phyloP scores from a whole-genome alignment of 1,284 basidiomycete species.

The Afroboletus lepidellus region DNA sequence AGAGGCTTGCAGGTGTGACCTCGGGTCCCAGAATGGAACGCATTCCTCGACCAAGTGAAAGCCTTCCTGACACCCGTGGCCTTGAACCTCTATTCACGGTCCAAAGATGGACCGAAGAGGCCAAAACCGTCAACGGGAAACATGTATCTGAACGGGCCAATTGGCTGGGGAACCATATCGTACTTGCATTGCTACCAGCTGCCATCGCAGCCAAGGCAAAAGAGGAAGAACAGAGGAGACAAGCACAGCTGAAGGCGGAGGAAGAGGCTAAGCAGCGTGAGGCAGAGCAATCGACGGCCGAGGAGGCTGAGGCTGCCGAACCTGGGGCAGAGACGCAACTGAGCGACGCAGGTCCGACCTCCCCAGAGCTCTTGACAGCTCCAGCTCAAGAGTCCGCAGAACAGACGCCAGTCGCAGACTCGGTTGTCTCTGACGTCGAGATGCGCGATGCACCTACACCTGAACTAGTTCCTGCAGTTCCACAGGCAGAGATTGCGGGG shows the following conservation, averaged over 20 bases:
- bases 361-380: slow-evolving; percentile 7
- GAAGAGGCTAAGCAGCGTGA: slow-evolving; percentile 37
- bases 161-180: slow-evolving; percentile 71
- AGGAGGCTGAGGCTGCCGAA: slow-evolving; percentile 31
- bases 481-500: slow-evolving; percentile 25
- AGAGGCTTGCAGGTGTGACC: slow-evolving; percentile 46
- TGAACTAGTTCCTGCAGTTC: slow-evolving; percentile 14
- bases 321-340: slow-evolving; percentile 10
- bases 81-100: slow-evolving; percentile 80
- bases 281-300: slow-evolving; percentile 22
- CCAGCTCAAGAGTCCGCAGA: slow-evolving; percentile 14
- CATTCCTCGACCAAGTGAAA: slow-evolving; percentile 47
- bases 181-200: slow-evolving; percentile 79
- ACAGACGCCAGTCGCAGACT: slow-evolving; percentile 16
- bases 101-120: slow-evolving; percentile 92
- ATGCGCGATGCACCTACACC: slow-evolving; percentile 26
- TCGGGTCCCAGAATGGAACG: slow-evolving; percentile 63
- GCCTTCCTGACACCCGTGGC: slow-evolving; percentile 51
- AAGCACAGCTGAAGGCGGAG: slow-evolving; percentile 43
- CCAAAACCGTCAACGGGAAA: slow-evolving; percentile 76
- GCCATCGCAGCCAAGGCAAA: slow-evolving; percentile 63
- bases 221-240: slow-evolving; percentile 50
- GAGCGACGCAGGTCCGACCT: slow-evolving; percentile 10
- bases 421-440: slow-evolving; percentile 23
- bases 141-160: slow-evolving; percentile 67